Evolutionary conservation across 345 rosid genomes (phyloP).

Genomic region (thale cress (Arabidopsis thaliana)): TAIR10.1 NC_003074.8:3411001-3411500

Average conservation of each 20-base stretch:
- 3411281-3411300: constrained; percentile 82
- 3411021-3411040: constrained; percentile 66
- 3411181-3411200: constrained; percentile 68
- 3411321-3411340: constrained; percentile 65
- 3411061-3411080: constrained; percentile 61
- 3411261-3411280: constrained; percentile 80
- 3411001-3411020: constrained; percentile 50
- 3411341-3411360: constrained; percentile 62
- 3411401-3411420: neutral
- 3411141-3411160: constrained; percentile 73
- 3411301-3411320: constrained; percentile 77
- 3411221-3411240: constrained; percentile 59
- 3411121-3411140: constrained; percentile 46
- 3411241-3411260: constrained; percentile 56
- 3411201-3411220: constrained; percentile 67
- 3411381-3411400: constrained; percentile 10
- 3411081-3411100: constrained; percentile 68
- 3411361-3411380: neutral
- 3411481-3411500: constrained; percentile 40
- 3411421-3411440: neutral
- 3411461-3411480: constrained; percentile 25
- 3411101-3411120: constrained; percentile 41
- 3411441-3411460: neutral
- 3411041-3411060: constrained; percentile 66
- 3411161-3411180: constrained; percentile 67